Base-by-base conservation (phyloP, 2,329 filamentous ascomycete genomes). In the Pezicula neosporulosa region DNA sequence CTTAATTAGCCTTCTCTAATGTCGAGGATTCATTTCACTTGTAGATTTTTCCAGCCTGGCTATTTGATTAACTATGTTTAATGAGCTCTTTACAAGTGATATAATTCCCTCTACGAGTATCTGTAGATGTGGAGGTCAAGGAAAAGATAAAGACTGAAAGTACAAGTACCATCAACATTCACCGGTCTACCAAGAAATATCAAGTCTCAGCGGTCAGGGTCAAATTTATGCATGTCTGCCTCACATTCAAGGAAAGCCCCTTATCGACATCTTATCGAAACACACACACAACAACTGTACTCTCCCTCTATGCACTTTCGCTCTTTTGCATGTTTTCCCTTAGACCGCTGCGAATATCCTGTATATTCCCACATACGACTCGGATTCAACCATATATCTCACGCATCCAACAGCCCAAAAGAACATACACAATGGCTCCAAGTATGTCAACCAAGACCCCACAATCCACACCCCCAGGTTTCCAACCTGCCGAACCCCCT, bases 1-100 rank as follows among this genome's bases (percentile, higher is more conserved):
- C 63, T 61, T 66, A 65, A 65, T 66, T 65, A 66, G 61, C 63
- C 65, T 62, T 66, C 58, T 63, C 61, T 63, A 61, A 62, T 62
- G 47, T 53, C 38, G 60, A 61, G 60, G 60, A 60, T 64, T 63
- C 60, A 56, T 61, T 63, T 63, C 56, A 61, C 52, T 55, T 55
- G 54, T 63, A 59, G 52, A 59, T 58, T 24, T 52, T 56, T 53
- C 30, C 33, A 30, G 37, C 8, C 37, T 39, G 7, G 6, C 15
- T 5, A n/a, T 16, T 8, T 16, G 5, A 39, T 19, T 33, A 13
- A 7, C 12, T 9, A 10, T 13, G 12, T 33, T 33, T 6, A 24
- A 33, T 13, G 12, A 13, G n/a, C n/a, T n/a, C n/a, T 7, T 33
- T 7, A 33, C 30, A 13, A 3, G 30, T 13, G 30, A 13, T 9